Evolutionary conservation across 306 rosid genomes (phyloP), one percentile per base, ranked within the genome.

Genomic region (Quercus parvula): DNA sequence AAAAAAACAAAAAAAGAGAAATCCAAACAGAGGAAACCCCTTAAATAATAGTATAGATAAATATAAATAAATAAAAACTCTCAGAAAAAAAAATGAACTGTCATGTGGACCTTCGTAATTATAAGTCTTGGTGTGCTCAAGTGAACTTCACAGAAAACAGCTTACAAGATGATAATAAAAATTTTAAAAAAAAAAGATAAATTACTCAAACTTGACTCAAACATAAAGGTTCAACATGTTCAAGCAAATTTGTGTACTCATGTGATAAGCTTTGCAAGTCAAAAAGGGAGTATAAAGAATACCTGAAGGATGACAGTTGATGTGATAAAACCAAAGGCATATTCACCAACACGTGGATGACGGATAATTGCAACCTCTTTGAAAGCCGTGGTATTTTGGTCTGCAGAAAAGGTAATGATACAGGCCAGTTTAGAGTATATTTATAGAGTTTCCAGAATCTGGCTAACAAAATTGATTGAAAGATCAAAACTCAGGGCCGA

Each of bases 241-340:
- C 52, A 19, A 67, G 27, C 22, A 67, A 67, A 33, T 18, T 67
- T 67, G 33, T 10, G 15, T 67, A 46, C 38, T 67, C 27, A 1
- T 68, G 72, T 4, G 25, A 68, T 3, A 8, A 68, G 72, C 12
- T 35, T 8, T 33, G 19, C 6, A 46, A 62, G 24, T 3, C 35
- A 41, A 41, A 46, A 15, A 73, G 33, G 61, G 51, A 30, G 38
- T 31, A 30, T 10, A 15, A 33, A 70, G 64, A 33, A 57, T 78
- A 92, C 97, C 96, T 94, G 98, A 57, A 94, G 89, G 83, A 74
- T 92, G 79, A 94, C 94, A 25, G 94, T 90, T 56, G 98, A 94
- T 25, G 97, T 94, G 69, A 94, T 94, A 82, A 94, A 94, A 79
- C 98, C 98, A 86, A 94, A 94, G 52, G 97, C 97, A 92, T 94